Percentiles rank a stretch among this genome's conserved stretches.
Evolutionary conservation across 2,329 filamentous ascomycete species (phyloP).

Genomic region (Neopestalotiopsis sp.): DNA sequence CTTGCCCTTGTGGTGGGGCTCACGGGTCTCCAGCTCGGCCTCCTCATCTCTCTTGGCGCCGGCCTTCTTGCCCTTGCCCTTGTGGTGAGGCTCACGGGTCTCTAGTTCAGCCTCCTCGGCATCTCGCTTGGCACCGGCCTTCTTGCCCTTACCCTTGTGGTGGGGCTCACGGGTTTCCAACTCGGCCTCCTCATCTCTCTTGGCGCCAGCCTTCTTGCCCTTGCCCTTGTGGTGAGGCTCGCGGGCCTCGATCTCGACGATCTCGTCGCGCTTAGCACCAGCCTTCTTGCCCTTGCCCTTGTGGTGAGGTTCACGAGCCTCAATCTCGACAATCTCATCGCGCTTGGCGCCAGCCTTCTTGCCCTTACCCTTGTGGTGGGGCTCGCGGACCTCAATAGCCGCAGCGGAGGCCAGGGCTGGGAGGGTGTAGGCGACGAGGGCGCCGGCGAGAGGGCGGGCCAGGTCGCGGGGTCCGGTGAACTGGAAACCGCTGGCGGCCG

Average conservation of each 20-base stretch:
- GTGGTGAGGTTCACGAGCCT: slow-evolving; percentile 20
- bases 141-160: slow-evolving; percentile 22
- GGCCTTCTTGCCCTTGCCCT: slow-evolving; percentile 17
- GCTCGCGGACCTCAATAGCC: slow-evolving; percentile 21
- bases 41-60: slow-evolving; percentile 21
- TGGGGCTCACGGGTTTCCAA: slow-evolving; percentile 21
- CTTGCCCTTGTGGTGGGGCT: slow-evolving; percentile 21
- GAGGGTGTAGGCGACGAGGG: slow-evolving; percentile 34
- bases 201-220: not conserved
- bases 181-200: not conserved
- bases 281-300: slow-evolving; percentile 16
- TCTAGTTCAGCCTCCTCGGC: slow-evolving; percentile 11
- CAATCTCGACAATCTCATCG: slow-evolving; percentile 15
- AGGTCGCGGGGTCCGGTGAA: slow-evolving; percentile 27
- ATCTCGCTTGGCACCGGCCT: slow-evolving; percentile 10
- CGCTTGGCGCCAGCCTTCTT: slow-evolving; percentile 21
- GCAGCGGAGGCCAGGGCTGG: slow-evolving; percentile 26
- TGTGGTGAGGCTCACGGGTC: slow-evolving; percentile 21
- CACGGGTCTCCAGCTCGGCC: slow-evolving; percentile 13
- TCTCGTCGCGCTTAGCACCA: slow-evolving; percentile 21
- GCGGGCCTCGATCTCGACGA: slow-evolving; percentile 18
- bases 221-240: slow-evolving; percentile 18
- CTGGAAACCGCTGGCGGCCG: slow-evolving; percentile 37
- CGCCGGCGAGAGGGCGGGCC: slow-evolving; percentile 29
- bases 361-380: slow-evolving; percentile 11